Evolutionary conservation across 129 eudicot species (phyloP), one percentile per base, ranked within the genome.

Genomic region (Artemisia tridentata): DNA sequence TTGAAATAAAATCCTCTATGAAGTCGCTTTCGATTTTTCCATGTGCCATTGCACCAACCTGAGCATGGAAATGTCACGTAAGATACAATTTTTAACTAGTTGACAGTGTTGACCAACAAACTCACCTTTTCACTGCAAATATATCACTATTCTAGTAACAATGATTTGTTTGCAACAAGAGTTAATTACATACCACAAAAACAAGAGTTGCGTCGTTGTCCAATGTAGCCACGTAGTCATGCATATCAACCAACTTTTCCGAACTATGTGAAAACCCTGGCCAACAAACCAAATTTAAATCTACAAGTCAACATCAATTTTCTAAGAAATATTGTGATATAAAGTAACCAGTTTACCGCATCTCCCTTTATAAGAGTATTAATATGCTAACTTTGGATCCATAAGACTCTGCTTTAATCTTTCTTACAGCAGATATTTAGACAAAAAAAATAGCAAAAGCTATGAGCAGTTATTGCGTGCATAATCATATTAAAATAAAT

Each of bases 21-120:
- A 27, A 27, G 31, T 27, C 31, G 31, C 3, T 27, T 27, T 27
- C 97, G 45, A 93, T 87, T 85, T 87, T 93, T 81, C 97, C 97
- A 85, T 89, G 97, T 61, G 98, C 88, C 97, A 93, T 93, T 46
- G 98, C 97, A 73, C 98, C 98, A 75, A 93, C 92, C 98, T 92
- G 80, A 52, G 62, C 60, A 78, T 38, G 14, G 8, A 61, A 10
- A 68, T 13, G 64, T 78, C 63, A 72, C 3, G 16, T 58, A 72
- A 49, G 14, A 47, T 92, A 1, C 2, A 23, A 34, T 38, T 29
- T 31, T 10, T 29, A 23, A 1, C 34, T 57, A 53, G 53, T n/a
- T n/a, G n/a, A n/a, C n/a, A n/a, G n/a, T n/a, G n/a, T n/a, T n/a
- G n/a, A n/a, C n/a, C n/a, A n/a, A n/a, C n/a, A n/a, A n/a, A 63